phyloP scores from a whole-genome alignment of 2,329 filamentous ascomycete species.

The Colletotrichum destructivum region DNA sequence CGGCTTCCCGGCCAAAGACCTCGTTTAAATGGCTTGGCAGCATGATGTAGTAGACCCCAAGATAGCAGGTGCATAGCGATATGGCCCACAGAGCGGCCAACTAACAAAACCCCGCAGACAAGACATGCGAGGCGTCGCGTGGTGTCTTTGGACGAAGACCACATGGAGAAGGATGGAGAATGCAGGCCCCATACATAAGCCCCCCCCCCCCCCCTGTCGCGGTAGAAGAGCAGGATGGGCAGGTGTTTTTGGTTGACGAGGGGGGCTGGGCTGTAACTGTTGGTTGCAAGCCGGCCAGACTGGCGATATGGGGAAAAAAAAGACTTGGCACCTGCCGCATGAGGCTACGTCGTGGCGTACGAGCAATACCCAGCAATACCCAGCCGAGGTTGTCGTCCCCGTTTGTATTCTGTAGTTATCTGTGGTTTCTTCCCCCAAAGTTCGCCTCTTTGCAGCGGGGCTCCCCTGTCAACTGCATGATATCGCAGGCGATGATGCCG shows the following conservation, averaged over 20 bases:
- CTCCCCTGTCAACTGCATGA: conserved; percentile 20
- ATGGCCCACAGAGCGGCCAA: background rate
- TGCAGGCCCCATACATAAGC: no score
- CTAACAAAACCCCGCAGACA: background rate
- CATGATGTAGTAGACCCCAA: background rate
- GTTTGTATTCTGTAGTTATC: no score
- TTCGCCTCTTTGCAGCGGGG: conserved; percentile 5
- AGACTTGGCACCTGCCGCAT: conserved; percentile 40
- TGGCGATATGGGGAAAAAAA: conserved; percentile 18
- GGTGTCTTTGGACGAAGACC: background rate
- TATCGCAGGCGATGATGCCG: background rate
- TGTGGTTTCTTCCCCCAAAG: background rate
- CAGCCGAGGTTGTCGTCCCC: conserved; percentile 7
- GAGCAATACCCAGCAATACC: background rate
- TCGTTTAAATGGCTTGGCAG: conserved; percentile 17
- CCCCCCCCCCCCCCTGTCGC: conserved; percentile 7
- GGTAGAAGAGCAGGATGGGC: conserved; percentile 21
- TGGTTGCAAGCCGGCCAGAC: conserved; percentile 13
- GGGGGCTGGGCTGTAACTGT: conserved; percentile 7
- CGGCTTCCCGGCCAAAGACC: background rate
- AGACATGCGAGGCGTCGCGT: background rate
- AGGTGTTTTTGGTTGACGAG: conserved; percentile 20
- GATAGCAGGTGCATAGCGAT: conserved; percentile 8
- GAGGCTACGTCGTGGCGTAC: conserved; percentile 33
- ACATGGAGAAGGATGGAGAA: background rate